Base-by-base conservation (phyloP, 345 rosid genomes). In the Ceriops zippeliana region DNA sequence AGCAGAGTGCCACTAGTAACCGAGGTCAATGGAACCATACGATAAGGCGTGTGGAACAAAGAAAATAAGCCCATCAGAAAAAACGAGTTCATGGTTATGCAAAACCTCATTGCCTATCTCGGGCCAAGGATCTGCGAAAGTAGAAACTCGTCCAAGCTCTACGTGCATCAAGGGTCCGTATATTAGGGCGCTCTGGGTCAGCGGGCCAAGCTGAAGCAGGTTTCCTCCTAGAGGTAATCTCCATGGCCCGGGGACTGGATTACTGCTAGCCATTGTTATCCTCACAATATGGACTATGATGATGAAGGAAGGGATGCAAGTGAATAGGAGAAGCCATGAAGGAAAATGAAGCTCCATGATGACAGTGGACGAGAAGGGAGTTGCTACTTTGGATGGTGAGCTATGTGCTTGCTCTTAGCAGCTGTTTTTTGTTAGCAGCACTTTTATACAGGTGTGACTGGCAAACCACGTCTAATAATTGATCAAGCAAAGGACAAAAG, bases 121-220 rank as follows among this genome's bases (percentile, higher is more conserved):
- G 6, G 65, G 51, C 3, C 22, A 30, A n/a, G 51, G 34, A 35
- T 34, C 65, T 9, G 34, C 51, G 2, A n/a, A 8, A 9, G n/a
- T 28, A 4, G 65, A 37, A 20, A 61, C 42, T 61, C 32, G 35
- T 7, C 65, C 51, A n/a, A 61, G 65, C 65, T 61, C 42, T 20
- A 61, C 1, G n/a, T 35, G 65, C 47, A 35, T 31, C 20, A 61
- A 2, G 26, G 65, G 51, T 20, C 51, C 65, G 5, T 61, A 47
- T 37, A 47, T 17, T 9, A 35, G 65, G 46, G 19, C 2, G 1
- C 34, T 27, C 49, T 31, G 49, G 7, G 65, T 20, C 5, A 32
- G 42, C 7, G 47, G 16, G 24, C 65, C 26, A 61, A 61, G 47
- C n/a, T 34, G 30, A 49, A 7, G 65, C 65, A 35, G n/a, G 47